These are phyloP conservation scores for Yarrowia deformans DNA, from an alignment of 805 yeast genomes.

Conservation along the genomic window DNA sequence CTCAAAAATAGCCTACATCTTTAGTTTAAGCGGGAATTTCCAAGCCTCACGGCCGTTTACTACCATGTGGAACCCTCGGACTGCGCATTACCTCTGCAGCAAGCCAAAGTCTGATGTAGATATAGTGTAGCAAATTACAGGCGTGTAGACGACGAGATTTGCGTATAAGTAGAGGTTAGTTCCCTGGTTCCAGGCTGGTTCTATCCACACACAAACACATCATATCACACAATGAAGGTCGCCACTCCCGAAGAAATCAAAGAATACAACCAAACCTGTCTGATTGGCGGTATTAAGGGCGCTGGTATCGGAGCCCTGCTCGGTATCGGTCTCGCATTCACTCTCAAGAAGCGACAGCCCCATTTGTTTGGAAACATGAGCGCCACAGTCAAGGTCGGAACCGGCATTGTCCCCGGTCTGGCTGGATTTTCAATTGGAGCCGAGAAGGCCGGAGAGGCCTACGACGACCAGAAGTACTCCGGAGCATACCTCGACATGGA, in stretches of 20 bases:
- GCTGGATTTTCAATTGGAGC: slow-evolving; percentile 67
- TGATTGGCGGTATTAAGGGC: slow-evolving; percentile 69
- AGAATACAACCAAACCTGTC: slow-evolving; percentile 67
- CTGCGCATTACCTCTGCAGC: slow-evolving; percentile 11
- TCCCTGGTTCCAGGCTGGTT: neutral
- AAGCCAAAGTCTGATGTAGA: slow-evolving; percentile 24
- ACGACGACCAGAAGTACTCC: slow-evolving; percentile 68
- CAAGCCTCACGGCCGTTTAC: neutral
- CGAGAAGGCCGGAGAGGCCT: slow-evolving; percentile 71
- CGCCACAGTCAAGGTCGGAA: slow-evolving; percentile 59
- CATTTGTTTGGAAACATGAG: slow-evolving; percentile 44
- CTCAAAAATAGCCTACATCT: neutral
- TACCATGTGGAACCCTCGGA: neutral
- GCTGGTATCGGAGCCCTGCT: slow-evolving; percentile 61
- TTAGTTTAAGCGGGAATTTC: no score
- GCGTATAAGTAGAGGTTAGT: slow-evolving; percentile 6
- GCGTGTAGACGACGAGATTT: neutral
- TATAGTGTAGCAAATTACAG: slow-evolving; percentile 27
- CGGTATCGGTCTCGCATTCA: slow-evolving; percentile 62
- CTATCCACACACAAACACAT: slow-evolving; percentile 1
- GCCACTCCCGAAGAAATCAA: slow-evolving; percentile 68
- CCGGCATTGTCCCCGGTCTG: slow-evolving; percentile 73
- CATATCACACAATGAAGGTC: slow-evolving; percentile 63
- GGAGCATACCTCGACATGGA: slow-evolving; percentile 55
- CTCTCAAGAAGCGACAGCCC: slow-evolving; percentile 55